Conservation (phyloP, 2,329 filamentous ascomycete genomes). For the Mycosphaerella sp. region DNA sequence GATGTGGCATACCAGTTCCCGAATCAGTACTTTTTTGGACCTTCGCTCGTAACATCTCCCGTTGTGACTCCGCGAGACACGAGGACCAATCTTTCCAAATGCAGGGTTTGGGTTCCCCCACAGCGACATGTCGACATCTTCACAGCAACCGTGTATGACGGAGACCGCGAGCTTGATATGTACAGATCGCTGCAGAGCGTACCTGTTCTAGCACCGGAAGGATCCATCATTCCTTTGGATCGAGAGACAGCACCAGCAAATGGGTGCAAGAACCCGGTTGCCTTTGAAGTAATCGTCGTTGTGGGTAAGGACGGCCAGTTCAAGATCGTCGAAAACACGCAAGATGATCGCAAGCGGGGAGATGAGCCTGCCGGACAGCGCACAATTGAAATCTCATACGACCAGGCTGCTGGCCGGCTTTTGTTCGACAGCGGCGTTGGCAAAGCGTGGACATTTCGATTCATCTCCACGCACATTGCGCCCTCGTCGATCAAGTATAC, state of each 20-base stretch:
- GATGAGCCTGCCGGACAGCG: background rate
- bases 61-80: conserved; percentile 48
- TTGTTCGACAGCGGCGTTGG: background rate
- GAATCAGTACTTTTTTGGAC: conserved; percentile 56
- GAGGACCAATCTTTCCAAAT: conserved; percentile 43
- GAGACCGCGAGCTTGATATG: conserved; percentile 47
- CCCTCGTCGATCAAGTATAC: background rate
- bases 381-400: background rate
- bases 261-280: conserved; percentile 43
- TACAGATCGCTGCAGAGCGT: conserved; percentile 46
- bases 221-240: conserved; percentile 54
- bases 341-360: background rate
- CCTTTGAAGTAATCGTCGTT: conserved; percentile 45
- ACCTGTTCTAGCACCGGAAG: conserved; percentile 52
- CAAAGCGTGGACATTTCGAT: background rate
- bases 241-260: conserved; percentile 39
- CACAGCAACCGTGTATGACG: conserved; percentile 52
- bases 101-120: conserved; percentile 52
- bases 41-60: conserved; percentile 51
- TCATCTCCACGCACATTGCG: background rate
- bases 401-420: background rate
- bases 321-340: conserved; percentile 45
- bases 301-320: conserved; percentile 45
- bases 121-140: conserved; percentile 53
- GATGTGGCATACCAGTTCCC: conserved; percentile 51